Evolutionary conservation across 2,329 filamentous ascomycete species (phyloP).

Genomic region (Penicillium aurantiogriseum): DNA sequence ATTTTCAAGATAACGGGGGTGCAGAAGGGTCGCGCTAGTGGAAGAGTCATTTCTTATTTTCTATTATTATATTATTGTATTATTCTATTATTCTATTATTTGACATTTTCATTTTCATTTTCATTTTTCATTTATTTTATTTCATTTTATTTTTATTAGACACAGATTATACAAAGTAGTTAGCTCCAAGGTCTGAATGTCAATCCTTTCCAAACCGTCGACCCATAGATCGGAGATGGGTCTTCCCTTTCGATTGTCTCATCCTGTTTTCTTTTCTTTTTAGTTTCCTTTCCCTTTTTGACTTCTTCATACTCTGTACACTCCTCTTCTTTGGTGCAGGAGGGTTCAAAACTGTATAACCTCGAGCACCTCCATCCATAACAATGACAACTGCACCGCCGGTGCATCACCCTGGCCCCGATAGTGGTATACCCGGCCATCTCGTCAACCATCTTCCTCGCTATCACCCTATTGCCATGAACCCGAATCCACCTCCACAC

Average conservation of each 20-base stretch:
- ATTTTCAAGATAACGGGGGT: constrained; percentile 29
- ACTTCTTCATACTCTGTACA: constrained; percentile 4
- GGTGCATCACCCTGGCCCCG: constrained; percentile 34
- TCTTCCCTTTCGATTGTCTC: constrained; percentile 19
- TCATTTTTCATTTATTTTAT: not conserved
- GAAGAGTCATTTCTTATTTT: constrained; percentile 25
- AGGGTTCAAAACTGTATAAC: constrained; percentile 1
- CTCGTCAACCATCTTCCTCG: constrained; percentile 36
- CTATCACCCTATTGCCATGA: constrained; percentile 44
- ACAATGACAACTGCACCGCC: constrained; percentile 40
- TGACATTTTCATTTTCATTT: constrained; percentile 8
- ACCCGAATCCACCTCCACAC: constrained; percentile 36
- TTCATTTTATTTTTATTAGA: constrained; percentile 12
- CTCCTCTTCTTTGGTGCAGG: constrained; percentile 1
- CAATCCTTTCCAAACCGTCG: constrained; percentile 26
- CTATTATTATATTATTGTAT: constrained; percentile 4
- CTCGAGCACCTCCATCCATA: constrained; percentile 13
- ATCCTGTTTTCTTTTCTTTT: constrained; percentile 15
- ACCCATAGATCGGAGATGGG: constrained; percentile 29
- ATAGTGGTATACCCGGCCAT: constrained; percentile 32
- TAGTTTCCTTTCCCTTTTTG: constrained; percentile 9
- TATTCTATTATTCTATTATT: not conserved
- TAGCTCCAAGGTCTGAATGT: constrained; percentile 18
- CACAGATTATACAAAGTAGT: constrained; percentile 4
- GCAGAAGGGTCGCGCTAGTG: constrained; percentile 28